phyloP scores from a whole-genome alignment of 176 grass and related monocot species.

The Pontederia paniculata region DNA sequence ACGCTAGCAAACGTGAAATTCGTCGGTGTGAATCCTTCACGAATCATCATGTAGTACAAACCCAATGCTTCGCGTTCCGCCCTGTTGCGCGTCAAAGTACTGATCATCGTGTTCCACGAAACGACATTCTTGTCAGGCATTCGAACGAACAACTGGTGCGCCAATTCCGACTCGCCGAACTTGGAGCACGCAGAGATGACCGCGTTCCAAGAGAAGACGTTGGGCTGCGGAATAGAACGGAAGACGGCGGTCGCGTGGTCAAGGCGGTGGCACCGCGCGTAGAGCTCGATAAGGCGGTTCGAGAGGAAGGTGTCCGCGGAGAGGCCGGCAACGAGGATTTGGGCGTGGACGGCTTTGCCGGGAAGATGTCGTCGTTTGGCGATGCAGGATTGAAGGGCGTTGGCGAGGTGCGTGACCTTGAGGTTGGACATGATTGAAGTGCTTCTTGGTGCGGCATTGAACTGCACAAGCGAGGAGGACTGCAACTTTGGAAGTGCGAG shows the following conservation, averaged over 20 bases:
- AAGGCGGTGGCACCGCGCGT: slow-evolving; percentile 45
- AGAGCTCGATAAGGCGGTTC: slow-evolving; percentile 87
- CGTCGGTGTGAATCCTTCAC: slow-evolving; percentile 45
- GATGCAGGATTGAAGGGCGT: slow-evolving; percentile 28
- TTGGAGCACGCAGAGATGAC: slow-evolving; percentile 36
- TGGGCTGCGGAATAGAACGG: slow-evolving; percentile 39
- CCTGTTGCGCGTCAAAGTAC: slow-evolving; percentile 27
- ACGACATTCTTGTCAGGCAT: slow-evolving; percentile 56
- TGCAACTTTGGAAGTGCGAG: too few species aligned
- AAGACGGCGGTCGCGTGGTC: slow-evolving; percentile 46
- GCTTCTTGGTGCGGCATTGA: too few species aligned
- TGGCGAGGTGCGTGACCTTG: slow-evolving; percentile 9
- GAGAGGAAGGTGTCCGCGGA: slow-evolving; percentile 61
- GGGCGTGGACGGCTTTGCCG: slow-evolving; percentile 46
- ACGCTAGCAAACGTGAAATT: slow-evolving; percentile 75
- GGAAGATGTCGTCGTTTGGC: slow-evolving; percentile 6
- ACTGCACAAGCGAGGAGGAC: too few species aligned
- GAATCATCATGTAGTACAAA: slow-evolving; percentile 39
- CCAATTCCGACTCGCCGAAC: slow-evolving; percentile 35
- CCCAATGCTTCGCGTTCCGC: slow-evolving; percentile 33
- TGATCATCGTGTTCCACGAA: slow-evolving; percentile 78
- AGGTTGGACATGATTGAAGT: slow-evolving; percentile 5
- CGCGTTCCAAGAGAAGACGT: slow-evolving; percentile 68
- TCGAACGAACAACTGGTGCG: slow-evolving; percentile 49
- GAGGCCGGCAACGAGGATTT: slow-evolving; percentile 47